Base-by-base conservation (phyloP, 208 protist genomes). In the Acanthamoeba lugdunensis region DNA sequence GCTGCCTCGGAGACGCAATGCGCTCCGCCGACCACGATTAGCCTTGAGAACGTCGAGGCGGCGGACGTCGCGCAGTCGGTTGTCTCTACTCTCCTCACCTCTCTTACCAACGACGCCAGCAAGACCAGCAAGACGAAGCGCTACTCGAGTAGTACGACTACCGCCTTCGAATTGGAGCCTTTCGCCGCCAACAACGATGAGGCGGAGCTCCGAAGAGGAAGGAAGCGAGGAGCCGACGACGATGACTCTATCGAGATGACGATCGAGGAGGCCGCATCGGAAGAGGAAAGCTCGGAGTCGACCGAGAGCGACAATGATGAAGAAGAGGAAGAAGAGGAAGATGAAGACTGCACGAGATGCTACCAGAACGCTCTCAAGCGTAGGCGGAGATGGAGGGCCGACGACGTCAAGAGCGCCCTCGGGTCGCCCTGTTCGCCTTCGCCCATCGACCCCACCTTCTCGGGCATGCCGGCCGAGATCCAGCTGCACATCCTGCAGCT, bases 401-500 rank as follows among this genome's bases (percentile, higher is more conserved):
- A 61, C 28, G 77, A 85, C 52, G 77, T 85, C 3, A 85, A 30
- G n/a, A 85, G 77, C 77, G 33, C 52, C 84, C 3, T 33, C 2
- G 30, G 28, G 14, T 90, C 84, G 21, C 30, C 25, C 33, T 88
- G 7, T 61, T 63, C 45, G 33, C 28, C 48, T 11, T 88, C 79
- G n/a, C 21, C 48, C 16, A 48, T 58, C 52, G 54, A 88, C 21
- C 48, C 54, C 52, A 90, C 54, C 16, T 52, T 90, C 23, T 52
- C 58, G 6, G 84, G 58, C 14, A 85, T 85, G 77, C 77, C 77
- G 13, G 50, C 50, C 9, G 77, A 85, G 50, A 85, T 85, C 21
- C 77, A 85, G 23, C 48, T 85, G 25, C 77, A 63, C 48, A 85
- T 85, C n/a, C 77, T 85, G 23, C 77, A 85, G 30, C 18, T 85